These are phyloP conservation scores for Sicyos baderoa DNA, from an alignment of 306 rosid species.

Conservation along the genomic window DNA sequence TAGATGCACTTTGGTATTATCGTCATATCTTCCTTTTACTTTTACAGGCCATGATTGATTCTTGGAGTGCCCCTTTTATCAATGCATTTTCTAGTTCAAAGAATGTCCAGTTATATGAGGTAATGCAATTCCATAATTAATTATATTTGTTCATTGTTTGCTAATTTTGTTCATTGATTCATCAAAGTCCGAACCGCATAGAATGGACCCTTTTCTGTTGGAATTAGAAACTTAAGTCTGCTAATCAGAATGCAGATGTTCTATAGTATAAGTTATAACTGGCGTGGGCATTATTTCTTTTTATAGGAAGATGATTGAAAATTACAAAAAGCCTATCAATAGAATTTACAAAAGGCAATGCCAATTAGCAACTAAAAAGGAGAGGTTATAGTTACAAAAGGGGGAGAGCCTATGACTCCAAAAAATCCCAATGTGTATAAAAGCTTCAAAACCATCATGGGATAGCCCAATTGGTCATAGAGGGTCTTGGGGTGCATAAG, in stretches of 20 bases:
- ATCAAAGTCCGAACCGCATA: neutral
- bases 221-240: neutral
- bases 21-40: conserved; percentile 14
- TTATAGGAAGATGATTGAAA: too few relatives aligned
- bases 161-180: neutral
- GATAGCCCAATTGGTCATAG: too few relatives aligned
- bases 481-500: too few relatives aligned
- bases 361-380: too few relatives aligned
- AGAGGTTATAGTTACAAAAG: too few relatives aligned
- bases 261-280: too few relatives aligned
- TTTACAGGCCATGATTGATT: conserved; percentile 59
- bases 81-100: conserved; percentile 46
- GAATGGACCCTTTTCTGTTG: neutral
- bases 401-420: too few relatives aligned
- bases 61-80: conserved; percentile 66
- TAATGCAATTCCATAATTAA: conserved; percentile 19
- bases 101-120: conserved; percentile 55
- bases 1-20: neutral
- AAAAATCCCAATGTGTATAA: too few relatives aligned
- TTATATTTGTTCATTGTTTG: neutral
- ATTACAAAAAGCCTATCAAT: too few relatives aligned
- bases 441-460: too few relatives aligned
- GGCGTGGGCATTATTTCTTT: too few relatives aligned
- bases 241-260: neutral
- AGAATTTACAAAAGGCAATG: too few relatives aligned